These are phyloP conservation scores for Penicillium sp. DNA, from an alignment of 2,329 filamentous ascomycete genomes.

Conservation along the genomic window DNA sequence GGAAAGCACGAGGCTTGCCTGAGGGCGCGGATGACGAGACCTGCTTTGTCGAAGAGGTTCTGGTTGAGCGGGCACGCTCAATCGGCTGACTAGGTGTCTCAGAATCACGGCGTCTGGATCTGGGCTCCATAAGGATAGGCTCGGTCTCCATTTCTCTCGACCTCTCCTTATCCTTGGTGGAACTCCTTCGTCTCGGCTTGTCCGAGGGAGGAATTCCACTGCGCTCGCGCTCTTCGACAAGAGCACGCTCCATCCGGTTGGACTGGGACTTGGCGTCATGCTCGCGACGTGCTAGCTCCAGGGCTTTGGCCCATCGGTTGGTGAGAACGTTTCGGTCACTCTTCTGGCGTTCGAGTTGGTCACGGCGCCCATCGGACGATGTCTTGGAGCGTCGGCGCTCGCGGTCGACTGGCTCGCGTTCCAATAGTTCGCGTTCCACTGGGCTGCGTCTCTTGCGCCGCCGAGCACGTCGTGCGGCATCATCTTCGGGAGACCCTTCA, in stretches of 20 bases:
- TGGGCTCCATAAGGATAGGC: conserved; percentile 11
- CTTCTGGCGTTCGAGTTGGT: conserved; percentile 35
- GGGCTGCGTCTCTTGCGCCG: conserved; percentile 36
- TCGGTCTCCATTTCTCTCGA: conserved; percentile 11
- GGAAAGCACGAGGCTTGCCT: conserved; percentile 30
- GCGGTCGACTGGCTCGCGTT: conserved; percentile 26
- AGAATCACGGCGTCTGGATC: conserved; percentile 14
- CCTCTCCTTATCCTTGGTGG: conserved; percentile 9
- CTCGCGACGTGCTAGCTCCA: conserved; percentile 39
- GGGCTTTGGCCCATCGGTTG: conserved; percentile 36
- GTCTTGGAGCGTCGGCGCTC: conserved; percentile 40
- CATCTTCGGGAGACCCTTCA: conserved; percentile 7
- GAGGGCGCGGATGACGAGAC: conserved; percentile 19
- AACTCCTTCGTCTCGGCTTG: conserved; percentile 21
- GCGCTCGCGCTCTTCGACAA: conserved; percentile 23
- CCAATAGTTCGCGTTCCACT: conserved; percentile 29
- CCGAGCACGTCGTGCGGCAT: conserved; percentile 19
- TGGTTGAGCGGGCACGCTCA: conserved; percentile 23
- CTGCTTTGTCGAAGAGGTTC: conserved; percentile 30
- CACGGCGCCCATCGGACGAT: conserved; percentile 36
- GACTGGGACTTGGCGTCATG: conserved; percentile 35
- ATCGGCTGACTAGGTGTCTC: conserved; percentile 24
- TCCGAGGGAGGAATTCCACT: conserved; percentile 17
- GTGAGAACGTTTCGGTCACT: conserved; percentile 35
- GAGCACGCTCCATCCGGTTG: conserved; percentile 22